Evolutionary conservation across 2,329 filamentous ascomycete genomes (phyloP), one percentile per base, ranked within the genome.

Genomic region (Fusarium brevicatenulatum): DNA sequence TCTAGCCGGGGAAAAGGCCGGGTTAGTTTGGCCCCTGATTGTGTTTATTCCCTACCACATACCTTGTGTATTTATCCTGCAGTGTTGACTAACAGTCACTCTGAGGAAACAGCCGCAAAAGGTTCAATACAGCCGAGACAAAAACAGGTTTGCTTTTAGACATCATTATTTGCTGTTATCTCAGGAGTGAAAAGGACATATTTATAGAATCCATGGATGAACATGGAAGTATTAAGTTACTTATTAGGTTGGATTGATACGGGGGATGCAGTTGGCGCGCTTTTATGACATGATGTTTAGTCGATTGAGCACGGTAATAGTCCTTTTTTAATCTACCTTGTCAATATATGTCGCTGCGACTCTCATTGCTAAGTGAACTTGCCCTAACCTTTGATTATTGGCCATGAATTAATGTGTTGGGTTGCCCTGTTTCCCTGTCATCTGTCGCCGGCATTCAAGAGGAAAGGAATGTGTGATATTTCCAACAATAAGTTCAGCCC

Each of bases 231-330:
- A 47, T 63, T 19, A 25, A 56, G 50, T 36, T 68, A 25, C 42
- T 28, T 63, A 39, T 39, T 54, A 9, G 30, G 47, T 32, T 62
- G 36, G 40, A 28, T 37, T 58, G 44, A 49, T 44, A 67, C 9
- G 54, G 52, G 55, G 32, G 46, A 21, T 25, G 44, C 25, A 19
- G n/a, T 39, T 44, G 57, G 66, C 61, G 50, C 50, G n/a, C 50
- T 56, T 71, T 71, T 37, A 71, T 43, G 68, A 71, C 25, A 40
- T 50, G 53, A 64, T 56, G 52, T 44, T 53, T 67, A 63, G 18
- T 39, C 32, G 47, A 42, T 53, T 43, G 5, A 49, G 50, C 52
- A 71, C 18, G 54, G 58, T 43, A 37, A 47, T 59, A 53, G 52
- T 67, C 36, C 19, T 55, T 34, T 70, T 54, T 54, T 53, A 61